phyloP scores from a whole-genome alignment of 2,329 filamentous ascomycete genomes.

The Neofusicoccum ribis region DNA sequence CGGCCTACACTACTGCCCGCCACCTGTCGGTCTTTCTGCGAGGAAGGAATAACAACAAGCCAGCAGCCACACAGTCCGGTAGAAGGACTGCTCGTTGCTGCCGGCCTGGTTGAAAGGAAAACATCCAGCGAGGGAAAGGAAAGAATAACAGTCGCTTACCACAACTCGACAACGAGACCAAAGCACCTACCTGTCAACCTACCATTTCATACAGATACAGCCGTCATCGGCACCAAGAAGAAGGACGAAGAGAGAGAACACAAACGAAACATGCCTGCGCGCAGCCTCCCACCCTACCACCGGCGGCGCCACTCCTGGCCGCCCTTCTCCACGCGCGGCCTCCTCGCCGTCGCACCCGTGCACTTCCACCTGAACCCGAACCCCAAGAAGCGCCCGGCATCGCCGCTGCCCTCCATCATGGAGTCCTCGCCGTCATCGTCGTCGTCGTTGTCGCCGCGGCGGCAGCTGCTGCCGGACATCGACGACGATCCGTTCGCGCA shows the following conservation, averaged over 20 bases:
- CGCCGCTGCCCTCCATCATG: neutral
- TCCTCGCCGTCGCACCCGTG: conserved; percentile 14
- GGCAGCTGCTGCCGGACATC: conserved; percentile 36
- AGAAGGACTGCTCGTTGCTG: neutral
- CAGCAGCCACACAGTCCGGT: neutral
- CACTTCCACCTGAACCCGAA: conserved; percentile 17
- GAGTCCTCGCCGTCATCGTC: neutral
- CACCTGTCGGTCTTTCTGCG: neutral
- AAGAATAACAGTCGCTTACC: neutral
- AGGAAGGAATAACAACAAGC: neutral
- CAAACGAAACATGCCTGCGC: neutral
- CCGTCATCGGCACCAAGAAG: neutral
- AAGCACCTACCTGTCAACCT: neutral
- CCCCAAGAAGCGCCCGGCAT: neutral
- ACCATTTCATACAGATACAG: too few species aligned
- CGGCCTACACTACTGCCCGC: neutral
- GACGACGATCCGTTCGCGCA: conserved; percentile 46
- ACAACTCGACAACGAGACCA: neutral
- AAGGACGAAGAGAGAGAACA: neutral
- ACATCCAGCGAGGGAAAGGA: neutral
- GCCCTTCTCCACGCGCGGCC: conserved; percentile 13
- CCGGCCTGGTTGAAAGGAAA: neutral
- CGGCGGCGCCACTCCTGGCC: conserved; percentile 15
- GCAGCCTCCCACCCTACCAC: neutral
- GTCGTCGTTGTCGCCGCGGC: neutral